Conservation (phyloP, 257 asterid genomes). For the Anisodus tanguticus region DNA sequence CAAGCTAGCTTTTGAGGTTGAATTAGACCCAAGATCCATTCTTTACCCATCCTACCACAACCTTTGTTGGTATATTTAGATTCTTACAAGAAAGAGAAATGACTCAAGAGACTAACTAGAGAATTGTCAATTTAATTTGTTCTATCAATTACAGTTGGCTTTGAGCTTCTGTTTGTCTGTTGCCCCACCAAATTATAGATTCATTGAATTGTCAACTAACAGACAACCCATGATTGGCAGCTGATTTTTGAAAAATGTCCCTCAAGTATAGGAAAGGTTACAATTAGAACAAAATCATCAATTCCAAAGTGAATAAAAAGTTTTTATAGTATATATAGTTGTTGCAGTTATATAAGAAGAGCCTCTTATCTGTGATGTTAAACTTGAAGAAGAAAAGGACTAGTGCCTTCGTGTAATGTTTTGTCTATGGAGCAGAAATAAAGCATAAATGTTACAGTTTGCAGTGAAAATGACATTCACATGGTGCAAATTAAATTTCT, state of each 20-base stretch:
- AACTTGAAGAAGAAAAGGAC: conserved; percentile 23
- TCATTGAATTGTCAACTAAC: conserved; percentile 49
- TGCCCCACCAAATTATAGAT: conserved; percentile 63
- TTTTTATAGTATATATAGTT: neutral
- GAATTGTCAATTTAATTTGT: conserved; percentile 19
- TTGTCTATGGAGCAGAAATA: conserved; percentile 25
- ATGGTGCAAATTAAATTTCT: conserved; percentile 42
- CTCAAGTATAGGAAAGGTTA: conserved; percentile 14
- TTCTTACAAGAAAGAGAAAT: conserved; percentile 36
- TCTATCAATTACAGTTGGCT: conserved; percentile 57
- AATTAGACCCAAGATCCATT: too few relatives aligned
- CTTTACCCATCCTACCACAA: neutral
- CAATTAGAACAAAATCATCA: conserved; percentile 2
- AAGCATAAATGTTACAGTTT: conserved; percentile 31
- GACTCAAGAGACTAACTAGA: conserved; percentile 20
- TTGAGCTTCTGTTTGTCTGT: conserved; percentile 63
- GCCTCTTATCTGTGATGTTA: conserved; percentile 25
- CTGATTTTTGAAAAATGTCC: conserved; percentile 25
- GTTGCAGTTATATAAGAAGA: conserved; percentile 26
- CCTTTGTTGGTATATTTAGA: neutral
- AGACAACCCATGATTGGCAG: conserved; percentile 63
- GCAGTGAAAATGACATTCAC: conserved; percentile 55
- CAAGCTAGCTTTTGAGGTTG: too few relatives aligned
- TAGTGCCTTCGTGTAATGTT: conserved; percentile 19
- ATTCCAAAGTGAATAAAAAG: conserved; percentile 9